phyloP scores from a whole-genome alignment of 2,329 filamentous ascomycete species.

The Cladosporium phlei region DNA sequence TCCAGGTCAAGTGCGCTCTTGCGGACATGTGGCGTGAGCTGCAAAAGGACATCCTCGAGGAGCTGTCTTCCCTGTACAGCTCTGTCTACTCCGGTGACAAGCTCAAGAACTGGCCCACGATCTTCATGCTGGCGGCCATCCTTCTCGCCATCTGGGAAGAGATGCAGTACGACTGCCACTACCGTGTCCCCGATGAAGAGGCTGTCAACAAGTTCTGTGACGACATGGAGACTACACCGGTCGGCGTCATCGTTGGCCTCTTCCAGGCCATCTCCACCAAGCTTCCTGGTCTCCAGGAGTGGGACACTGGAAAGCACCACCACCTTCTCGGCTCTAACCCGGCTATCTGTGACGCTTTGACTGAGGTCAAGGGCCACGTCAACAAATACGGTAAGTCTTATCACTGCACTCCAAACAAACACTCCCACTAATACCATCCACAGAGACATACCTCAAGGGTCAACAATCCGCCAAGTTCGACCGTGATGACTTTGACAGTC shows the following conservation, averaged over 20 bases:
- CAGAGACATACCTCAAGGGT: conserved; percentile 81
- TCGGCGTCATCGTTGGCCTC: conserved; percentile 91
- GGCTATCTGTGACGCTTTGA: conserved; percentile 92
- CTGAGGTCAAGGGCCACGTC: conserved; percentile 87
- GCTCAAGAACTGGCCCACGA: conserved; percentile 97
- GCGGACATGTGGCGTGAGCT: conserved; percentile 98
- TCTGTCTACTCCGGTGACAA: conserved; percentile 96
- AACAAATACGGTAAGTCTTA: conserved; percentile 80
- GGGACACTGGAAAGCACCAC: conserved; percentile 88
- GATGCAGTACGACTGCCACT: conserved; percentile 98
- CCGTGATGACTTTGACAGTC: conserved; percentile 84
- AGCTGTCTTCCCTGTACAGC: conserved; percentile 88
- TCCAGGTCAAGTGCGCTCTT: conserved; percentile 96
- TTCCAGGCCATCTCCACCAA: conserved; percentile 99
- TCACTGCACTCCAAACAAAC: not conserved
- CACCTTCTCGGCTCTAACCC: conserved; percentile 85
- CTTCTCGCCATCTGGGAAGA: conserved; percentile 94
- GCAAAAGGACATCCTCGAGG: conserved; percentile 92
- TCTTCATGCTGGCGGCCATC: conserved; percentile 94
- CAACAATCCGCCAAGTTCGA: conserved; percentile 80
- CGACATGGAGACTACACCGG: conserved; percentile 94
- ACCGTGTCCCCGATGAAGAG: conserved; percentile 77
- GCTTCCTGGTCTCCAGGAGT: conserved; percentile 84
- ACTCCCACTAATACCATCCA: conserved; percentile 18
- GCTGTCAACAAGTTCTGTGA: conserved; percentile 91